Conservation (phyloP, 306 rosid species). For the Leucaena leucocephala region DNA sequence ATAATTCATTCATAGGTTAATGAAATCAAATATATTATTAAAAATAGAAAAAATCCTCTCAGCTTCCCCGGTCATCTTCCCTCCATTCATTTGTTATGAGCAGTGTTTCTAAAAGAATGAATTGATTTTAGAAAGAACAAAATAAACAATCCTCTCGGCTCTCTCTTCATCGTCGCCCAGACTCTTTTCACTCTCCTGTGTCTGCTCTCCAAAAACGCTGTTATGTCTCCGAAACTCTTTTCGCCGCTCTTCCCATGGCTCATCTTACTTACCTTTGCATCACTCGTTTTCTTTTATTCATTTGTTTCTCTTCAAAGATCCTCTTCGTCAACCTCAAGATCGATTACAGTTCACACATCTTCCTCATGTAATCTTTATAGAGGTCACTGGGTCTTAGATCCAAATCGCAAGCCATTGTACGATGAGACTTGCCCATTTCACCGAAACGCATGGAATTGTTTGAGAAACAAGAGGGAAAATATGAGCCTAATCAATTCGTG, state of each 20-base stretch:
- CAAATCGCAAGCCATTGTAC: constrained; percentile 62
- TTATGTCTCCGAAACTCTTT: constrained; percentile 65
- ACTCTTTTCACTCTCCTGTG: not conserved
- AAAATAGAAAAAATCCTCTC: too few species aligned
- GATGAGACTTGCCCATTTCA: constrained; percentile 84
- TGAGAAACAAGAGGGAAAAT: constrained; percentile 72
- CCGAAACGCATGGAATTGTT: constrained; percentile 90
- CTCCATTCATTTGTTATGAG: too few species aligned
- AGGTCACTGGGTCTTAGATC: constrained; percentile 71
- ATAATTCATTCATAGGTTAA: too few species aligned
- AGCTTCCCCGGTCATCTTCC: too few species aligned
- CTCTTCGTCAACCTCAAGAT: constrained; percentile 24
- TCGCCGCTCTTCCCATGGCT: constrained; percentile 65
- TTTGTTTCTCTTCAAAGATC: constrained; percentile 44
- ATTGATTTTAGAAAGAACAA: too few species aligned
- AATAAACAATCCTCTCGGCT: too few species aligned
- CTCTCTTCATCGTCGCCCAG: too few species aligned
- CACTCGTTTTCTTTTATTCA: constrained; percentile 56
- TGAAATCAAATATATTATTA: too few species aligned
- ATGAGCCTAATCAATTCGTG: constrained; percentile 71
- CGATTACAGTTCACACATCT: constrained; percentile 23
- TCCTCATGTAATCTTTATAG: constrained; percentile 59
- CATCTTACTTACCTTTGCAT: constrained; percentile 51
- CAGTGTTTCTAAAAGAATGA: too few species aligned
- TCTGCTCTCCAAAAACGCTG: constrained; percentile 9